phyloP scores from a whole-genome alignment of 768 basidiomycete species.

The Lentinus brumalis region DNA sequence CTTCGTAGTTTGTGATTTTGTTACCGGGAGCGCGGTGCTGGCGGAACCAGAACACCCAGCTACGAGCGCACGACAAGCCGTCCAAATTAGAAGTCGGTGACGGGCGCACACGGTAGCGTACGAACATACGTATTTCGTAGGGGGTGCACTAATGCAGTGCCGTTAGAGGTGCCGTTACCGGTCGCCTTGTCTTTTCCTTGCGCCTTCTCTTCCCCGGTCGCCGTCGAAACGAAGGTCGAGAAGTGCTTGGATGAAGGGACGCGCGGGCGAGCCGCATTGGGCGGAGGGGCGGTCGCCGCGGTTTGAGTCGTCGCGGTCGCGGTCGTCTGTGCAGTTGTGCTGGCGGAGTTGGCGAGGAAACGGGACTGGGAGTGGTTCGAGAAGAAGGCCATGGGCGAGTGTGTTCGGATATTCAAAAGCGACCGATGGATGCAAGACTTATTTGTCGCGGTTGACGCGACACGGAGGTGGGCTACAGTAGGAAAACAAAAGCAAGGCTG shows the following conservation, averaged over 20 bases:
- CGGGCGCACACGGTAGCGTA: conserved; percentile 34
- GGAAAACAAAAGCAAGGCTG: conserved; percentile 4
- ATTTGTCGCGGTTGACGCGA: background rate
- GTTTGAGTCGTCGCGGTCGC: conserved; percentile 26
- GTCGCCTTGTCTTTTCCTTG: conserved; percentile 44
- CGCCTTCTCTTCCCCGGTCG: conserved; percentile 43
- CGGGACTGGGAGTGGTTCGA: conserved; percentile 80
- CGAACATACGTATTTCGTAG: conserved; percentile 89
- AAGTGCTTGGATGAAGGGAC: conserved; percentile 72
- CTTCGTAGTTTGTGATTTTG: conserved; percentile 89
- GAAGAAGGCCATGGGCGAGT: conserved; percentile 53
- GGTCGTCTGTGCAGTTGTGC: conserved; percentile 21
- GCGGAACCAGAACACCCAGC: conserved; percentile 92
- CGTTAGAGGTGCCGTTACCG: conserved; percentile 40
- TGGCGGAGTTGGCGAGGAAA: conserved; percentile 57
- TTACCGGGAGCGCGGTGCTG: conserved; percentile 89
- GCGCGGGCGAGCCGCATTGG: conserved; percentile 43
- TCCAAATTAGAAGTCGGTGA: conserved; percentile 19
- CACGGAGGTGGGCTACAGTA: background rate
- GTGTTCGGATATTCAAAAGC: background rate
- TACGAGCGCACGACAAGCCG: conserved; percentile 29
- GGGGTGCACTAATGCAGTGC: conserved; percentile 59
- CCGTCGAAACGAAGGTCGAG: conserved; percentile 57
- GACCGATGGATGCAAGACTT: background rate
- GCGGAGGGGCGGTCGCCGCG: conserved; percentile 28